Conservation (phyloP, 2,329 filamentous ascomycete genomes). For the Monilinia polystroma region DNA sequence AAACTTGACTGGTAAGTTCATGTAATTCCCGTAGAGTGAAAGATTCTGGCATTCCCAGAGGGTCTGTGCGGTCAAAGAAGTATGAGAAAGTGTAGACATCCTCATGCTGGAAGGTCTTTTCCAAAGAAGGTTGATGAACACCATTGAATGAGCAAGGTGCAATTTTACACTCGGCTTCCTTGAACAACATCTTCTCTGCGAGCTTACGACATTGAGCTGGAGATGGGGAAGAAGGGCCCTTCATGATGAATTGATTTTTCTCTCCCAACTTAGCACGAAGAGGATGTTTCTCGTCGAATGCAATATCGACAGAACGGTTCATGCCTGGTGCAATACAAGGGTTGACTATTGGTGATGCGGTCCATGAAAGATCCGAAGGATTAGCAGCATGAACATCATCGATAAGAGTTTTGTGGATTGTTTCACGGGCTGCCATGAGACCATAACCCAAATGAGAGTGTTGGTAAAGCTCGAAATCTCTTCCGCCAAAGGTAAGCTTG, state of each 20-base stretch:
- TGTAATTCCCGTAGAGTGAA: slow-evolving; percentile 91
- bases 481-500: slow-evolving; percentile 82
- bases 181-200: slow-evolving; percentile 86
- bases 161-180: slow-evolving; percentile 77
- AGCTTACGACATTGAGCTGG: slow-evolving; percentile 86
- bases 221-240: slow-evolving; percentile 71
- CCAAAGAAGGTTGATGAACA: slow-evolving; percentile 87
- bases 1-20: slow-evolving; percentile 81
- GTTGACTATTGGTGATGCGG: slow-evolving; percentile 70
- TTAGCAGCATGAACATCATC: slow-evolving; percentile 67
- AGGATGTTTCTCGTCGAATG: slow-evolving; percentile 63
- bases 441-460: slow-evolving; percentile 97
- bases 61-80: slow-evolving; percentile 93
- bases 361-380: slow-evolving; percentile 62
- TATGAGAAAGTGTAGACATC: slow-evolving; percentile 97
- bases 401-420: slow-evolving; percentile 75
- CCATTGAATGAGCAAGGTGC: slow-evolving; percentile 98
- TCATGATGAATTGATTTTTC: slow-evolving; percentile 75
- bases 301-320: slow-evolving; percentile 69
- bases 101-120: slow-evolving; percentile 87
- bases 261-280: slow-evolving; percentile 51
- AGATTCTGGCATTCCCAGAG: slow-evolving; percentile 96
- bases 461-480: slow-evolving; percentile 91
- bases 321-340: slow-evolving; percentile 85
- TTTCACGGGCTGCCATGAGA: slow-evolving; percentile 88